These are phyloP conservation scores for Fraxinus excelsior DNA, from an alignment of 257 asterid genomes.

Conservation along the genomic window DNA sequence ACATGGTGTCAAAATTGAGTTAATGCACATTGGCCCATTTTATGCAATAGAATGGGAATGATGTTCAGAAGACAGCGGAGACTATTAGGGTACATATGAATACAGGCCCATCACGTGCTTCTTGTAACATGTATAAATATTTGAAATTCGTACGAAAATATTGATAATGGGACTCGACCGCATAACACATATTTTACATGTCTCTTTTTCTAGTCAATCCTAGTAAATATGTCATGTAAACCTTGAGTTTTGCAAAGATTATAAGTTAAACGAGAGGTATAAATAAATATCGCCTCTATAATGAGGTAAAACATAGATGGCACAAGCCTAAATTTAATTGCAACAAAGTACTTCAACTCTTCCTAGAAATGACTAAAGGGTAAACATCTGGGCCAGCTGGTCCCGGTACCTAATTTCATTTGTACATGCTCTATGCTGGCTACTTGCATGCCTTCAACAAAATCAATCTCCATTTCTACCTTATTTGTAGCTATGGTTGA, in stretches of 20 bases:
- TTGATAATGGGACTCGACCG: too few species aligned
- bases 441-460: conserved; percentile 22
- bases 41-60: conserved; percentile 36
- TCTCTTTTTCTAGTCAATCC: too few species aligned
- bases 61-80: conserved; percentile 48
- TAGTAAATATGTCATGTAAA: too few species aligned
- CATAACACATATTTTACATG: too few species aligned
- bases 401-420: conserved; percentile 40
- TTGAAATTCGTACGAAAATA: conserved; percentile 13
- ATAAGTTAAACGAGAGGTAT: background rate
- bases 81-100: background rate
- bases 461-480: conserved; percentile 22
- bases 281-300: background rate
- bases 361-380: conserved; percentile 11
- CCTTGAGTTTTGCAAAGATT: background rate
- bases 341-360: background rate
- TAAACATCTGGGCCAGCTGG: conserved; percentile 47
- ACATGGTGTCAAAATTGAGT: conserved; percentile 45
- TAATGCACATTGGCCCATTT: conserved; percentile 57
- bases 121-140: conserved; percentile 49
- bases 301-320: background rate
- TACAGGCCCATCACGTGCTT: conserved; percentile 57
- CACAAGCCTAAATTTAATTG: background rate
- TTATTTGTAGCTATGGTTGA: background rate
- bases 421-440: conserved; percentile 57